Conservation (phyloP, 2,329 filamentous ascomycete genomes). For the Ascosphaera pollenicola region DNA sequence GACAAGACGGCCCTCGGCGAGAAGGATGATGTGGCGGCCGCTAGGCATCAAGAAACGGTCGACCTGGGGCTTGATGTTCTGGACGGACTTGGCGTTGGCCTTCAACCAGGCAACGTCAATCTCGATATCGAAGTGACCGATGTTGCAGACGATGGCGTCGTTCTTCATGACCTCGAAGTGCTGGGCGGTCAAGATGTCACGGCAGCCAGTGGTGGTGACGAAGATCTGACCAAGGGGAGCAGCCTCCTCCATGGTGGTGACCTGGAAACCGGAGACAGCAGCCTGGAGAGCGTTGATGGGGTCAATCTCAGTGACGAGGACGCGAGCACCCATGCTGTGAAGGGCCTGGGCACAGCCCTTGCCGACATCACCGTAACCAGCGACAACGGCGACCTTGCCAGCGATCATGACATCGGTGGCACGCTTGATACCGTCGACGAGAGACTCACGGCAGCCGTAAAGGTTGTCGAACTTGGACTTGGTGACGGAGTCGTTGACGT, state of each 20-base stretch:
- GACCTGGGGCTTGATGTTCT: conserved; percentile 99
- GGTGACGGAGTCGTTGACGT: conserved; percentile 99
- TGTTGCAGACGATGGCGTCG: conserved; percentile 99
- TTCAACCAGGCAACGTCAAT: conserved; percentile 99
- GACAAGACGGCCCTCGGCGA: conserved; percentile 95
- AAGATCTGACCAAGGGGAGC: conserved; percentile 83
- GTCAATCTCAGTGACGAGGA: conserved; percentile 91
- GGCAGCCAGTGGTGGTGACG: conserved; percentile 96
- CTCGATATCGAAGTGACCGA: conserved; percentile 99
- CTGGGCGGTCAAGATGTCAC: conserved; percentile 77
- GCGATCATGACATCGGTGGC: conserved; percentile 99
- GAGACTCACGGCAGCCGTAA: conserved; percentile 96
- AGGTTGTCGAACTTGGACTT: conserved; percentile 99
- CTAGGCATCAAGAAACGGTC: conserved; percentile 90
- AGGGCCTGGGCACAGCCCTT: conserved; percentile 97
- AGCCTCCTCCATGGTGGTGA: conserved; percentile 95
- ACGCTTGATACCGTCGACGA: conserved; percentile 99
- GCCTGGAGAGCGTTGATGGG: conserved; percentile 99
- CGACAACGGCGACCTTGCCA: conserved; percentile 93
- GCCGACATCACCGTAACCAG: conserved; percentile 96
- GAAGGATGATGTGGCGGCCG: conserved; percentile 93
- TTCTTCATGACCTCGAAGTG: conserved; percentile 95
- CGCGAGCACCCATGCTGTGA: conserved; percentile 89
- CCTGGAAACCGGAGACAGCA: conserved; percentile 90
- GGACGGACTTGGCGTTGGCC: conserved; percentile 76